phyloP scores from a whole-genome alignment of 805 yeast genomes.

The Yarrowia bubula region DNA sequence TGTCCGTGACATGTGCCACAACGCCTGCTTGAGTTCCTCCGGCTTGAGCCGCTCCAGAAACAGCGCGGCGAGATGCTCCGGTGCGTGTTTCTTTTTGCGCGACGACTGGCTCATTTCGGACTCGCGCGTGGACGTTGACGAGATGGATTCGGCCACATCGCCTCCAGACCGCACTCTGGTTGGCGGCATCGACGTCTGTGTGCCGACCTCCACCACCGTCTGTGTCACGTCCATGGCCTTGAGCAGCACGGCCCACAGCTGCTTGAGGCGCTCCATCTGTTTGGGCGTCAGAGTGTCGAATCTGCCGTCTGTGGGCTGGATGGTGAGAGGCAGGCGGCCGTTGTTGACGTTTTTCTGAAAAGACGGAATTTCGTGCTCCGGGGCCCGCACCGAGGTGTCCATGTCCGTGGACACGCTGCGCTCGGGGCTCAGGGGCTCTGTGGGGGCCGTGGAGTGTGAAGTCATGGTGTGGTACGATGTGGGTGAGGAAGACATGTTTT shows the following conservation, averaged over 20 bases:
- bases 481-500: slow-evolving; percentile 3
- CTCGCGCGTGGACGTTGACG: slow-evolving; percentile 8
- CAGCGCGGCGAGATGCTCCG: neutral
- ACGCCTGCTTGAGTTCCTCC: slow-evolving; percentile 27
- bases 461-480: neutral
- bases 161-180: neutral
- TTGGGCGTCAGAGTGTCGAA: slow-evolving; percentile 18
- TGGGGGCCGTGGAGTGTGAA: neutral
- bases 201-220: neutral
- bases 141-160: neutral
- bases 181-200: neutral
- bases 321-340: neutral
- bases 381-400: neutral
- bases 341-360: slow-evolving; percentile 18
- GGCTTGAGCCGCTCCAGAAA: neutral
- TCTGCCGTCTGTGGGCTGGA: slow-evolving; percentile 5
- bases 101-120: slow-evolving; percentile 10
- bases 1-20: slow-evolving; percentile 43
- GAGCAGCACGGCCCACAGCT: slow-evolving; percentile 26
- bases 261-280: slow-evolving; percentile 20
- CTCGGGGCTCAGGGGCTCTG: slow-evolving; percentile 15
- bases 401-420: neutral
- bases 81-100: neutral
- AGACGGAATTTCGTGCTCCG: slow-evolving; percentile 1
- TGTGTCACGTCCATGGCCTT: slow-evolving; percentile 4